Evolutionary conservation across 2,329 filamentous ascomycete species (phyloP).

Genomic region (Curvularia spicifera): DNA sequence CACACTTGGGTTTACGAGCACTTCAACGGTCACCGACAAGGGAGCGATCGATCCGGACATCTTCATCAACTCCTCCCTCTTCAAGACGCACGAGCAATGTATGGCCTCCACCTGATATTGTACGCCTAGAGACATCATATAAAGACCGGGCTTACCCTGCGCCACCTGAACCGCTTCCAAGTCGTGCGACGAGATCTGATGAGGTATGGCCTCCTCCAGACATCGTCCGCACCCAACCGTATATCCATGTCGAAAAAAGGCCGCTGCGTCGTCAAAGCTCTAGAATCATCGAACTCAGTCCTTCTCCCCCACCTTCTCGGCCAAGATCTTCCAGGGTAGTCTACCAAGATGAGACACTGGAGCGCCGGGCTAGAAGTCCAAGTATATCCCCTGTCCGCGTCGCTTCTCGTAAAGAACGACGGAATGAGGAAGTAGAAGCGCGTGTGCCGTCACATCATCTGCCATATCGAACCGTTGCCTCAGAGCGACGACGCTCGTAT

Average conservation of each 20-base stretch:
- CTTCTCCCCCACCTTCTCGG: constrained; percentile 31
- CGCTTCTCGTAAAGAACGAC: constrained; percentile 12
- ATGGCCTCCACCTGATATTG: constrained; percentile 30
- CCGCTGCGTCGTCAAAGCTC: constrained; percentile 19
- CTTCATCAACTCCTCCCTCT: constrained; percentile 31
- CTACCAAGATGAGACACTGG: constrained; percentile 27
- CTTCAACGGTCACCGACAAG: constrained; percentile 29
- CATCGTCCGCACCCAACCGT: constrained; percentile 32
- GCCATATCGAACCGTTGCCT: constrained; percentile 30
- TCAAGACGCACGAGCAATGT: constrained; percentile 26
- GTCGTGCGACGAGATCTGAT: constrained; percentile 15
- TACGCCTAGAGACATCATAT: constrained; percentile 14
- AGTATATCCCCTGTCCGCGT: constrained; percentile 23
- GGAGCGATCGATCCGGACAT: constrained; percentile 22
- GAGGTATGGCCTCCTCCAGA: constrained; percentile 36
- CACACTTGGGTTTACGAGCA: constrained; percentile 32
- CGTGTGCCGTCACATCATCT: constrained; percentile 37
- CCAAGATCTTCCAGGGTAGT: constrained; percentile 21
- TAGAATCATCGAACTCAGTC: constrained; percentile 33
- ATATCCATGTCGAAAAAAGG: constrained; percentile 21
- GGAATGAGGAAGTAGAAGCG: constrained; percentile 28
- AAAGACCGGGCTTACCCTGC: constrained; percentile 4
- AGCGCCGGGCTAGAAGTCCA: constrained; percentile 18
- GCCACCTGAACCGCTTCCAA: constrained; percentile 7
- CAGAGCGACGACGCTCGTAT: constrained; percentile 26